A percentile compares a stretch with the other conserved stretches of the same genome.
Conservation (phyloP, 148 eudicot species). For the Chenopodium suecicum region DNA sequence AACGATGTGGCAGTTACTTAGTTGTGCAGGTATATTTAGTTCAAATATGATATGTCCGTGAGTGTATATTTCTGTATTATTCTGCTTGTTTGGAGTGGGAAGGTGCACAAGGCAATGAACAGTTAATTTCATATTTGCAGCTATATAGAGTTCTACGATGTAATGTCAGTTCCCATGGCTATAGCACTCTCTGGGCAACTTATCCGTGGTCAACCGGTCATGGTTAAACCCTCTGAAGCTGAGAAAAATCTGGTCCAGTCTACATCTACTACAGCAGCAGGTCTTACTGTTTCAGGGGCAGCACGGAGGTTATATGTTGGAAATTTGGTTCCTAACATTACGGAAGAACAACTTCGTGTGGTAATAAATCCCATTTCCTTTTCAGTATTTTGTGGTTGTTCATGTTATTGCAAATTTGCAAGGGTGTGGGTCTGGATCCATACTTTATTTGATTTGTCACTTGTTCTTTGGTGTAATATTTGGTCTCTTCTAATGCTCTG, state of each 20-base stretch:
- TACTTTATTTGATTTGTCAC: background rate
- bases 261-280: constrained; percentile 49
- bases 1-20: background rate
- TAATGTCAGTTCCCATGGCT: constrained; percentile 96
- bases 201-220: constrained; percentile 84
- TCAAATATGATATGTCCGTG: background rate
- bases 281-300: constrained; percentile 56
- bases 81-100: background rate
- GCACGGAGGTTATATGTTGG: constrained; percentile 85
- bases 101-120: background rate
- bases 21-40: background rate
- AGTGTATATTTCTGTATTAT: background rate
- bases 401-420: background rate
- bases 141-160: constrained; percentile 88
- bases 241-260: constrained; percentile 93
- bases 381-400: background rate
- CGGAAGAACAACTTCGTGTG: constrained; percentile 89
- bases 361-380: constrained; percentile 27
- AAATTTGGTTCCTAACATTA: constrained; percentile 70
- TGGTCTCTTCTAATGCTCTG: no score
- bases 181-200: constrained; percentile 91
- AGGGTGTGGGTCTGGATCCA: background rate
- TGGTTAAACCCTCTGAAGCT: constrained; percentile 98
- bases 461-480: background rate
- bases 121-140: constrained; percentile 33